These are phyloP conservation scores for Capronia coronata DNA, from an alignment of 2,329 filamentous ascomycete species.

Conservation along the genomic window DNA sequence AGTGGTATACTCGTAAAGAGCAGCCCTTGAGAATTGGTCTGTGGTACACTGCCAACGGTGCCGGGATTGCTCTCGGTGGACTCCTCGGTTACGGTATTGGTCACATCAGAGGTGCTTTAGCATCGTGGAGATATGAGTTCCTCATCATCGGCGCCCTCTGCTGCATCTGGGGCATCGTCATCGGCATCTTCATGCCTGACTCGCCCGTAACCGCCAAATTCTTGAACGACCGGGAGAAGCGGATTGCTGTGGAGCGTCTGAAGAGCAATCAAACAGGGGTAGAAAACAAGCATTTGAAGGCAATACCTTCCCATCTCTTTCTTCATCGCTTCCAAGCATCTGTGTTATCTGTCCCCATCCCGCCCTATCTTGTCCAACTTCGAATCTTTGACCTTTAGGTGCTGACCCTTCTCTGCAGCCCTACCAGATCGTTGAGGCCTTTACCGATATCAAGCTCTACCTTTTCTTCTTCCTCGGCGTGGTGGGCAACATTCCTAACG, in stretches of 20 bases:
- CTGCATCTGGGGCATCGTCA: constrained; percentile 53
- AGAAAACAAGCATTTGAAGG: constrained; percentile 51
- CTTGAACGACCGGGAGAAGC: constrained; percentile 46
- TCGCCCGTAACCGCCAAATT: constrained; percentile 51
- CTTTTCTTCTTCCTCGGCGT: constrained; percentile 50
- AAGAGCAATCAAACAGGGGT: constrained; percentile 54
- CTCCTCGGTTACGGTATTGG: constrained; percentile 32
- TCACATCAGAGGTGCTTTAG: constrained; percentile 44
- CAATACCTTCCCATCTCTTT: neutral
- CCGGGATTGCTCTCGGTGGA: constrained; percentile 49
- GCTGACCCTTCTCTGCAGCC: constrained; percentile 27
- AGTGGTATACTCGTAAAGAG: constrained; percentile 56
- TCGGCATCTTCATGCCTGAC: constrained; percentile 53
- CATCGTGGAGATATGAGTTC: constrained; percentile 63
- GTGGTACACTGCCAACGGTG: constrained; percentile 47
- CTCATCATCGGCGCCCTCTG: constrained; percentile 57
- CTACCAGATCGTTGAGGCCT: constrained; percentile 51
- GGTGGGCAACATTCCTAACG: constrained; percentile 49
- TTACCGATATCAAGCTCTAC: constrained; percentile 54
- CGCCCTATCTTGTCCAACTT: no score
- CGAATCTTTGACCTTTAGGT: no score
- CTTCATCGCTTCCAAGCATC: no score
- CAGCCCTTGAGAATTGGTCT: constrained; percentile 56
- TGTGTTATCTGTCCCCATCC: no score
- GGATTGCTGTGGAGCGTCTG: constrained; percentile 51